Base-by-base conservation (phyloP, 331 rosid species). In the Stylosanthes scabra region DNA sequence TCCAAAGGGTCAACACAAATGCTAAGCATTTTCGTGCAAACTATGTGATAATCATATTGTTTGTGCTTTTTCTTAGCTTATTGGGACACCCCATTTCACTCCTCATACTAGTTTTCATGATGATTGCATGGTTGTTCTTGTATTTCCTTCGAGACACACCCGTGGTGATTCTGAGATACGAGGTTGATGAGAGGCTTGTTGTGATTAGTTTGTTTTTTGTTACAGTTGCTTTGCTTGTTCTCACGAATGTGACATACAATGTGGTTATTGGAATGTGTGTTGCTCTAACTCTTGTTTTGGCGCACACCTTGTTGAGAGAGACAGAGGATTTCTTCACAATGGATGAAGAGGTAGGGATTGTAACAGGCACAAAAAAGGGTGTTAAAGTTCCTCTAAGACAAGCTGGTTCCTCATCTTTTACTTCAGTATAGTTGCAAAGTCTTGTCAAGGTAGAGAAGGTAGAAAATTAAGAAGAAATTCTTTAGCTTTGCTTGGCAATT, bases 381-480 rank as follows among this genome's bases (percentile, higher is more conserved):
- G 50, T 72, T 47, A 88, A 77, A 84, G 76, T 89, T 65, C 90
- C 90, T 69, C 90, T 87, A 6, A 82, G 80, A 80, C 76, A 84
- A 42, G 84, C 93, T 50, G 93, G 84, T 60, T 87, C 97, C 57
- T 79, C 93, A 75, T 91, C 91, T 67, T 89, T 81, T 73, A 69
- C 81, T 63, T 57, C 61, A 68, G 29, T 82, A 12, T 63, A 71
- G 25, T 20, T 20, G 25, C 25, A 20, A 20, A 20, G 25, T 20
- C 25, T 20, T 20, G 25, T 20, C 25, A 20, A 20, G 25, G 25
- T 20, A 20, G 25, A n/a, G n/a, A n/a, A n/a, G n/a, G n/a, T n/a
- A n/a, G n/a, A n/a, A n/a, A n/a, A n/a, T n/a, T n/a, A n/a, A n/a
- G n/a, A n/a, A n/a, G n/a, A n/a, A n/a, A n/a, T n/a, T n/a, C n/a